Evolutionary conservation across 2,329 filamentous ascomycete species (phyloP), one percentile per base, ranked within the genome.

Genomic region (Arthrobotrys entomopaga): DNA sequence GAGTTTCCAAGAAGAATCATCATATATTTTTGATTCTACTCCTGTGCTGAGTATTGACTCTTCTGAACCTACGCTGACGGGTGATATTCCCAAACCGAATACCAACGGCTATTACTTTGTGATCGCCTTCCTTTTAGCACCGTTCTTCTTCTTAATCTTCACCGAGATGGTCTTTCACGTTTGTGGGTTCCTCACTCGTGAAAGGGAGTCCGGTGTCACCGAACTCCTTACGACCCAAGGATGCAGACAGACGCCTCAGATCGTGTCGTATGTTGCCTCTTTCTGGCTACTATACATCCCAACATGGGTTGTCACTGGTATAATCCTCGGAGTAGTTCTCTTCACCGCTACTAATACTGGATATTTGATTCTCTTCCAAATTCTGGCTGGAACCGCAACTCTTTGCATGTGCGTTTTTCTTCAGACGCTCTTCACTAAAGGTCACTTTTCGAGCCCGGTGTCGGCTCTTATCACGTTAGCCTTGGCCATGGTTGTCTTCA

Each of bases 171-270:
- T 90, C 38, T 97, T 97, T 80, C 93, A 97, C 79, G 84, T 96
- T 69, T 91, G 92, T 0, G 93, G 93, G 6, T 89, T 93, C 78
- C 89, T 96, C 80, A 92, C 93, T 6, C 88, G 89, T 1, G 93
- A 97, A 82, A 85, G 93, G 67, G 93, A 97, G 82, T 84, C 88
- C 15, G 93, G 93, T 69, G 95, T 97, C 86, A 91, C 91, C 2
- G 91, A 93, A 76, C 84, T 97, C 24, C 87, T 97, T 46, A 93
- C 97, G 81, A 90, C 92, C 60, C 97, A 96, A 91, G 94, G 95
- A 85, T 90, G 91, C 0, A 91, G 91, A 66, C 85, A 86, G 61
- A 87, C 88, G 16, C 89, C 90, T 1, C 87, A 93, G 16, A 85
- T 96, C 13, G 79, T 93, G 6, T 89, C 93, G 0, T 89, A 93